Percentiles rank a stretch among this genome's conserved stretches.
These are phyloP conservation scores for Dendrobium officinale DNA, from an alignment of 106 monocot genomes.

Conservation along the genomic window DNA sequence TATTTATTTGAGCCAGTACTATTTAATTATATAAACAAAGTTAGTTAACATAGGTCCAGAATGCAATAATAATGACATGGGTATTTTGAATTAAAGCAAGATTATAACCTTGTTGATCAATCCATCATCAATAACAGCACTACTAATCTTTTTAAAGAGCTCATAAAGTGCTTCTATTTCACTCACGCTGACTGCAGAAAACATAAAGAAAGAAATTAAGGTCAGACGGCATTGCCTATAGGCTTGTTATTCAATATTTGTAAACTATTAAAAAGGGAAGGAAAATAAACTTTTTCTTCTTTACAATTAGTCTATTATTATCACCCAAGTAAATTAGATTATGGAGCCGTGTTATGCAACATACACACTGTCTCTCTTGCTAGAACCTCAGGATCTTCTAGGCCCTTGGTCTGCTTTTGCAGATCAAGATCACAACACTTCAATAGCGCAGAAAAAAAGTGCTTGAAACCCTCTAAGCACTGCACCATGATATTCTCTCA, in stretches of 20 bases:
- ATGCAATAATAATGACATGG: not conserved
- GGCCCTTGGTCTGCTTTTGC: slow-evolving; percentile 42
- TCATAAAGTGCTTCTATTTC: slow-evolving; percentile 85
- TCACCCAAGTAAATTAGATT: not conserved
- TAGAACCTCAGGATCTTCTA: slow-evolving; percentile 50
- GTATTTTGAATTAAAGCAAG: not conserved
- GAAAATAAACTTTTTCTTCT: not conserved
- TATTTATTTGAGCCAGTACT: too few species aligned
- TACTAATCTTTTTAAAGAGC: slow-evolving; percentile 81
- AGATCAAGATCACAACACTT: slow-evolving; percentile 51
- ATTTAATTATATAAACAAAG: too few species aligned
- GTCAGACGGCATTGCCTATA: not conserved
- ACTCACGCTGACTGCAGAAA: slow-evolving; percentile 68
- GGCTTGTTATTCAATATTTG: not conserved
- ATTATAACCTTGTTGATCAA: slow-evolving; percentile 74
- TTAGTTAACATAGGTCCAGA: not conserved
- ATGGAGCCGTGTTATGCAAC: slow-evolving; percentile 5
- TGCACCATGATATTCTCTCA: slow-evolving; percentile 52
- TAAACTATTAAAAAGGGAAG: not conserved
- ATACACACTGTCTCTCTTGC: slow-evolving; percentile 69
- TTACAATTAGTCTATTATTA: not conserved
- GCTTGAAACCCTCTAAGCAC: slow-evolving; percentile 48
- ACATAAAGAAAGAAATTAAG: not conserved
- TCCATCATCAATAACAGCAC: slow-evolving; percentile 86
- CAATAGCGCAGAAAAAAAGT: slow-evolving; percentile 29